Percentiles rank a stretch among this genome's conserved stretches.
Evolutionary conservation across 2,329 filamentous ascomycete species (phyloP).

Genomic region (Penicillium sclerotigenum): DNA sequence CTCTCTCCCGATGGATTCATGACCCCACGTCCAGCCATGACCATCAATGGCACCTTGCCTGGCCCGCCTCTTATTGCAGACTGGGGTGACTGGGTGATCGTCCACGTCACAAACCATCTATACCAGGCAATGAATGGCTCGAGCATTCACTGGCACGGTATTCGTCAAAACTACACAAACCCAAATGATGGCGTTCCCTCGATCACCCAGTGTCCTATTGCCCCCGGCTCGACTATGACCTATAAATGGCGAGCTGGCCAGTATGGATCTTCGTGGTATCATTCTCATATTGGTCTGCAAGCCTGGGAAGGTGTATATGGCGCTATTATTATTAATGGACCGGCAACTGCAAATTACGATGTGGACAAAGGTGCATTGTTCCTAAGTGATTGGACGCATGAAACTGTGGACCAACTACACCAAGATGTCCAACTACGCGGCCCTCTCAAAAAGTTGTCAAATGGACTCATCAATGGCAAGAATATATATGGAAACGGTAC

Average conservation of each 20-base stretch:
- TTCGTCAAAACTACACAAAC: constrained; percentile 32
- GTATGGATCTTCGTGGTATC: constrained; percentile 37
- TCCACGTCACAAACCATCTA: constrained; percentile 55
- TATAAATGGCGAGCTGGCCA: constrained; percentile 39
- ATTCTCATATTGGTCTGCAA: constrained; percentile 38
- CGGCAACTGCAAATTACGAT: constrained; percentile 40
- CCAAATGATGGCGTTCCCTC: constrained; percentile 32
- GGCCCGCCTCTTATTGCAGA: constrained; percentile 64
- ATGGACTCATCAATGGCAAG: constrained; percentile 47
- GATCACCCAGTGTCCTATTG: constrained; percentile 42
- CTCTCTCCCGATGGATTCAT: constrained; percentile 28
- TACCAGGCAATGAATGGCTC: constrained; percentile 22
- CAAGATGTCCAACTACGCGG: constrained; percentile 17
- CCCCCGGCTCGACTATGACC: constrained; percentile 35
- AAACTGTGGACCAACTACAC: constrained; percentile 27
- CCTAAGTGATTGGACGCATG: constrained; percentile 34
- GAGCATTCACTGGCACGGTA: constrained; percentile 36
- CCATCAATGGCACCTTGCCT: constrained; percentile 65
- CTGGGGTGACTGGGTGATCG: constrained; percentile 57
- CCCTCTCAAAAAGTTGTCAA: constrained; percentile 10
- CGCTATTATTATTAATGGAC: constrained; percentile 51
- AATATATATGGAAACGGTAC: constrained; percentile 29
- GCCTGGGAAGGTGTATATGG: constrained; percentile 57
- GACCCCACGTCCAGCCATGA: constrained; percentile 37
- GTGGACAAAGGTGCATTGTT: constrained; percentile 36